Percentiles rank a stretch among this genome's conserved stretches.
Conservation (phyloP, 2,329 filamentous ascomycete species). For the Aureobasidium sp. region DNA sequence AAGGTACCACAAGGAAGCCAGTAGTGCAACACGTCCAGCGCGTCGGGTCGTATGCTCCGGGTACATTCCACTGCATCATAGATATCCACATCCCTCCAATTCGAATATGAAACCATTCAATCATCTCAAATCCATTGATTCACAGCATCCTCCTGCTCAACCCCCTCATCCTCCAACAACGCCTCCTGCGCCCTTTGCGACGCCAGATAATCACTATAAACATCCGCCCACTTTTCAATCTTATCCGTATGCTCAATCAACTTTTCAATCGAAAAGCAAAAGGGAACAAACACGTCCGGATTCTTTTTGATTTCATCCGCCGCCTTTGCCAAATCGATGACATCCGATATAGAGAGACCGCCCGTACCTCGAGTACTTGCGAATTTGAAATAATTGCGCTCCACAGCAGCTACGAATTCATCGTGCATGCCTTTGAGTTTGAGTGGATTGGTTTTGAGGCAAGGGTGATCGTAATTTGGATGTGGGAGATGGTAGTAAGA, state of each 20-base stretch:
- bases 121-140: background rate
- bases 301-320: background rate
- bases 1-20: background rate
- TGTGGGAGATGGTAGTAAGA: background rate
- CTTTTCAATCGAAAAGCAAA: background rate
- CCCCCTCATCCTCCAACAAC: background rate
- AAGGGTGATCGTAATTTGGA: background rate
- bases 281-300: background rate
- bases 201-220: background rate
- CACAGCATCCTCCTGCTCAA: background rate
- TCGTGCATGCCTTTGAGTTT: background rate
- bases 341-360: background rate
- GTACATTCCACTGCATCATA: conserved; percentile 53
- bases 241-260: background rate
- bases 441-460: background rate
- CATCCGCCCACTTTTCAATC: background rate
- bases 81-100: conserved; percentile 34
- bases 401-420: background rate
- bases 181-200: background rate
- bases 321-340: background rate
- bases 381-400: background rate
- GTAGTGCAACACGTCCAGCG: conserved; percentile 38
- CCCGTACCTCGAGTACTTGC: background rate
- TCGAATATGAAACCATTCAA: background rate
- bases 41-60: conserved; percentile 54